These are phyloP conservation scores for Periconia sp. DNA, from an alignment of 2,329 filamentous ascomycete genomes.

Conservation along the genomic window DNA sequence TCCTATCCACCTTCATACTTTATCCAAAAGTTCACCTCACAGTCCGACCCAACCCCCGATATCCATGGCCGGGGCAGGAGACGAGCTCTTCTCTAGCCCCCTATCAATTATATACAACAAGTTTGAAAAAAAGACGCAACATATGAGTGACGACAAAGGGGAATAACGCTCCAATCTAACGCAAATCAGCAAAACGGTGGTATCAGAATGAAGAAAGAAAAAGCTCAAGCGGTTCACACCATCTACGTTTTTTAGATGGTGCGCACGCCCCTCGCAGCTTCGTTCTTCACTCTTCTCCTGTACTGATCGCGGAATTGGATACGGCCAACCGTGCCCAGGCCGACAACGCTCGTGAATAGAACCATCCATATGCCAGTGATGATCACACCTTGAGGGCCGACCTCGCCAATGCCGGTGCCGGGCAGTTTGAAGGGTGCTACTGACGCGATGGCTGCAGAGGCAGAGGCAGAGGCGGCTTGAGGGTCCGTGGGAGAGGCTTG, in stretches of 20 bases:
- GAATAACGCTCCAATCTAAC: constrained; percentile 3
- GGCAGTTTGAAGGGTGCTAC: constrained; percentile 66
- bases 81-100: not conserved
- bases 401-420: constrained; percentile 62
- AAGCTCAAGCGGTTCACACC: not conserved
- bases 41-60: not conserved
- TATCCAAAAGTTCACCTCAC: not conserved
- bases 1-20: no score
- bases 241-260: constrained; percentile 31
- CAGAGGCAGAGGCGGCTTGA: constrained; percentile 43
- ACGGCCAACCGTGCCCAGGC: constrained; percentile 66
- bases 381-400: constrained; percentile 71
- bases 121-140: constrained; percentile 7
- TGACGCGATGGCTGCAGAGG: constrained; percentile 44
- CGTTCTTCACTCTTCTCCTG: constrained; percentile 53
- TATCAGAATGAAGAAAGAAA: constrained; percentile 1
- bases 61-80: constrained; percentile 1
- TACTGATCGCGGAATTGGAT: constrained; percentile 68
- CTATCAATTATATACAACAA: constrained; percentile 21
- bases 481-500: constrained; percentile 54
- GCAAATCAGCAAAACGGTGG: not conserved
- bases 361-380: constrained; percentile 65
- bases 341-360: constrained; percentile 56
- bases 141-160: not conserved
- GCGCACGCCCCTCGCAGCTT: constrained; percentile 31